Evolutionary conservation across 2,329 filamentous ascomycete species (phyloP), one percentile per base, ranked within the genome.

Genomic region (Mycosphaerella sp.): DNA sequence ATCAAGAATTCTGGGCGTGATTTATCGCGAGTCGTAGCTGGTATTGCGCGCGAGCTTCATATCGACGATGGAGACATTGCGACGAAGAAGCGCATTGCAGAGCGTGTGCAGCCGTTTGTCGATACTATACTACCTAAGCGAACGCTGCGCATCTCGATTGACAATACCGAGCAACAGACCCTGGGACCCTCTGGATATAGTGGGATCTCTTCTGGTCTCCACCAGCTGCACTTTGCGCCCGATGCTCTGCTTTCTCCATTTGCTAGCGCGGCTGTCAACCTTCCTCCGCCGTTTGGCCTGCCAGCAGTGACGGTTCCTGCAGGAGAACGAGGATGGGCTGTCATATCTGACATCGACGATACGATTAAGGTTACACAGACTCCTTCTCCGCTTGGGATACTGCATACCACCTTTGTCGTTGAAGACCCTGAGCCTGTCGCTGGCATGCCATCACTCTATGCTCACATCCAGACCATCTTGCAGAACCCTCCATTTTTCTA

Each of bases 351-450:
- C 62, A 81, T 96, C 58, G 93, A 97, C 65, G 91, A 97, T 70
- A 95, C 90, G 0, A 95, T 97, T 74, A 96, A 97, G 70, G 74
- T 90, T 59, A 96, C 91, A 0, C 77, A 86, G 67, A 95, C 91
- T 0, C 81, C 84, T 39, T 85, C 87, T 44, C 84, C 89, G 0
- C 77, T 86, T 6, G 88, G 89, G 2, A 91, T 96, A 62, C 74
- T 97, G 4, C 79, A 81, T 41, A 85, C 85, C 45, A 97, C 91
- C 0, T 96, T 97, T 63, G 80, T 87, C 41, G 85, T 90, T 44
- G 74, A 81, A 13, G 52, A 54, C 3, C 85, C 89, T 0, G 73
- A 77, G 12, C 81, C 87, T 0, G 81, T 91, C 12, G 63, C 76
- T 0, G 89, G 87, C 42, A 96, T 96, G 89, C 87, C 89, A 0